These are phyloP conservation scores for Nothopassalora personata DNA, from an alignment of 2,329 filamentous ascomycete genomes.

Conservation along the genomic window DNA sequence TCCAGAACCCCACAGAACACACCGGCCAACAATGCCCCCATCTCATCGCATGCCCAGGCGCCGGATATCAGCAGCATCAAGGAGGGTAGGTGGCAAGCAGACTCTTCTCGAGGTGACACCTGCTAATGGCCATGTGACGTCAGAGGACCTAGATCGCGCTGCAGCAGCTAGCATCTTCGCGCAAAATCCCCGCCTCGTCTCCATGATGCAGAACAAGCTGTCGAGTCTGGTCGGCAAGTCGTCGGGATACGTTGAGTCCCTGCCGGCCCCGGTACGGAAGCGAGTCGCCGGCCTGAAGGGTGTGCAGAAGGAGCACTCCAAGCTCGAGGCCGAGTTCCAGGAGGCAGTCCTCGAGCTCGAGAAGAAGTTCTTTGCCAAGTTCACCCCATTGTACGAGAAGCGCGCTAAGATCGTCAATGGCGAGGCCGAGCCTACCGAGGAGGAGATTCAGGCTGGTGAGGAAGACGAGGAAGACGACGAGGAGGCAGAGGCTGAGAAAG, in stretches of 20 bases:
- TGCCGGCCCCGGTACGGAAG: conserved; percentile 81
- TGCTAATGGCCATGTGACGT: neutral
- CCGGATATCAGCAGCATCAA: conserved; percentile 92
- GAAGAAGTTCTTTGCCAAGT: conserved; percentile 99
- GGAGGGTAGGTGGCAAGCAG: conserved; percentile 65
- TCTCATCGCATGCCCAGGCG: conserved; percentile 95
- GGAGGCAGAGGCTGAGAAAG: conserved; percentile 48
- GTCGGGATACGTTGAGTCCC: conserved; percentile 95
- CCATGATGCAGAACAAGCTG: conserved; percentile 97
- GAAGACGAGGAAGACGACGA: conserved; percentile 67
- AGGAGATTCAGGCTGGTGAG: conserved; percentile 82
- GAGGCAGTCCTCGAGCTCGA: conserved; percentile 96
- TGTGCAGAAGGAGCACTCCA: conserved; percentile 97
- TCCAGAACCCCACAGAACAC: conserved; percentile 96
- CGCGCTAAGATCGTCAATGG: conserved; percentile 92
- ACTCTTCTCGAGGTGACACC: neutral
- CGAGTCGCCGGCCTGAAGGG: conserved; percentile 94
- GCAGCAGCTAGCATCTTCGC: conserved; percentile 89
- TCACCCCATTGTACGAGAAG: conserved; percentile 94
- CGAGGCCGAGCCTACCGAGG: conserved; percentile 73
- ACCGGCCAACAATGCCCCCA: conserved; percentile 88
- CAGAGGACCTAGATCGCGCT: conserved; percentile 86
- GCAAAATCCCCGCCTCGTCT: conserved; percentile 87
- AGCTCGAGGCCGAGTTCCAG: conserved; percentile 97
- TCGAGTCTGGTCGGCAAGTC: conserved; percentile 88